phyloP scores from a whole-genome alignment of 176 grass and related monocot genomes.

The Triticum aestivum region IWGSC_CS_RefSeq_v2.1 NC_057811.1:183726507-183727006 shows the following conservation, averaged over 20 bases:
- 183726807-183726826: neutral
- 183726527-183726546: neutral
- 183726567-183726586: neutral
- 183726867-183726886: too few species aligned
- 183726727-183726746: neutral
- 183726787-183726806: neutral
- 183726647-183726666: neutral
- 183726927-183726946: too few species aligned
- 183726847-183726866: neutral
- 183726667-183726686: neutral
- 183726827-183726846: neutral
- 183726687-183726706: neutral
- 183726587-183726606: neutral
- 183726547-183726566: neutral
- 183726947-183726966: too few species aligned
- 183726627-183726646: neutral
- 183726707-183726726: neutral
- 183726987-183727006: too few species aligned
- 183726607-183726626: neutral
- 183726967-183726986: too few species aligned
- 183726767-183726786: conserved; percentile 7
- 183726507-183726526: too few species aligned
- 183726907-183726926: too few species aligned
- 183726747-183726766: neutral
- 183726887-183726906: too few species aligned